Evolutionary conservation across 345 rosid genomes (phyloP), one percentile per base, ranked within the genome.

Genomic region (Combretum micranthum): DNA sequence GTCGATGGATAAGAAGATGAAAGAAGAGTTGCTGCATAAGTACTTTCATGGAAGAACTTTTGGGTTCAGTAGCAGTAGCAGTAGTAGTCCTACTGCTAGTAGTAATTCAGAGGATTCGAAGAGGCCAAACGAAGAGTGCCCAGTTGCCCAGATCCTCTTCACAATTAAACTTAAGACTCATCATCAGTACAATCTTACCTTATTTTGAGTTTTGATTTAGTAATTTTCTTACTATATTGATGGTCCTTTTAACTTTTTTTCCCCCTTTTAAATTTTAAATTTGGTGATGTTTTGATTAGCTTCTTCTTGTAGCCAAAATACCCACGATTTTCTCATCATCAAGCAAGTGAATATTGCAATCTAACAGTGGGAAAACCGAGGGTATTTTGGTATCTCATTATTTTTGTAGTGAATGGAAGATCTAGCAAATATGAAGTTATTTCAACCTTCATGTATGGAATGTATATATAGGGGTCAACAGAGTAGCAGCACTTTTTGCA

Each of bases 91-190:
- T 39, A 13, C 8, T 48, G 49, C 59, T 7, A 8, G 12, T 7
- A 7, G 15, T 15, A 19, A 48, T n/a, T 20, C 58, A 17, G 54
- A 23, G 23, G 15, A 15, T 42, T 57, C 42, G 57, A 52, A 15
- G 63, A 52, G 21, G 37, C 58, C 63, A 58, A 65, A 25, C 46
- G 69, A 44, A 65, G 47, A 3, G 69, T 65, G 22, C 69, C 69
- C 47, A 65, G 69, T 12, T 65, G 63, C 63, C 69, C 69, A 47
- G 69, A 65, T 45, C 69, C 69, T 47, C 69, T 65, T 52, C 69
- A 65, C 69, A 65, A 65, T 42, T 64, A 50, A 37, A 63, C 13
- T 12, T 11, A 16, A 46, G 10, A 5, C 39, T 32, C 39, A 32
- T 32, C 39, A 32, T 32, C 6, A 32, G 39, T 32, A 32, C 39